Conservation (phyloP, 2,329 filamentous ascomycete species). For the Chrysosphaeria jannelii region DNA sequence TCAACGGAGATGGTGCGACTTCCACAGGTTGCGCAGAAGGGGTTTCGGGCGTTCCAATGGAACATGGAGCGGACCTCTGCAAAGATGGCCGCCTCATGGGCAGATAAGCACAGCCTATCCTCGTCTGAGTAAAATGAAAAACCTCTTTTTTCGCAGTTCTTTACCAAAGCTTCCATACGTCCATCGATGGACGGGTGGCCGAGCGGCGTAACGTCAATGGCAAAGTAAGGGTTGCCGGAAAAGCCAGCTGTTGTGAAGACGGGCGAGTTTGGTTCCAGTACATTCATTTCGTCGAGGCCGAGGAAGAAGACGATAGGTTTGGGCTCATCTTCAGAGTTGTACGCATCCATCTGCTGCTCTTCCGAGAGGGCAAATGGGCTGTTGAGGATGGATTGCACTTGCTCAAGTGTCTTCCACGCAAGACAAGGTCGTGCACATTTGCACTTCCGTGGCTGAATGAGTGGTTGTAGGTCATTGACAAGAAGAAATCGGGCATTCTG, state of each 20-base stretch:
- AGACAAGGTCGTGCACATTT: slow-evolving; percentile 18
- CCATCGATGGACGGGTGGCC: slow-evolving; percentile 21
- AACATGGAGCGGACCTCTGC: slow-evolving; percentile 65
- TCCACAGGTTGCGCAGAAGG: slow-evolving; percentile 75
- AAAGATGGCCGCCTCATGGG: slow-evolving; percentile 42
- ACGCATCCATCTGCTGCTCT: slow-evolving; percentile 38
- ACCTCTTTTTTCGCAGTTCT: slow-evolving; percentile 25
- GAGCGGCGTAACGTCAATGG: slow-evolving; percentile 57
- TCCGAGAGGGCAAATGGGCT: slow-evolving; percentile 44
- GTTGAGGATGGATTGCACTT: slow-evolving; percentile 38
- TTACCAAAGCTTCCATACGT: slow-evolving; percentile 22
- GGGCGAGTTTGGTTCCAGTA: slow-evolving; percentile 6
- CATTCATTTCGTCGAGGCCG: slow-evolving; percentile 37
- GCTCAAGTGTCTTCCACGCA: slow-evolving; percentile 34
- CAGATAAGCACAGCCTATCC: slow-evolving; percentile 14
- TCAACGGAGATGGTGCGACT: slow-evolving; percentile 51
- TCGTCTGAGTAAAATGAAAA: slow-evolving; percentile 32
- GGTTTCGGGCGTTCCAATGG: slow-evolving; percentile 85
- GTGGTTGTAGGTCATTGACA: slow-evolving; percentile 47
- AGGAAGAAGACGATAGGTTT: slow-evolving; percentile 54
- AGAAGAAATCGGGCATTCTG: slow-evolving; percentile 42
- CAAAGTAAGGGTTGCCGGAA: slow-evolving; percentile 59
- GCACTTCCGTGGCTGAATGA: slow-evolving; percentile 22
- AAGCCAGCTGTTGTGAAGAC: slow-evolving; percentile 41
- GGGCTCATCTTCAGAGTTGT: slow-evolving; percentile 33